Base-by-base conservation (phyloP, 2,329 filamentous ascomycete species). In the Didymosphaeria variabile region DNA sequence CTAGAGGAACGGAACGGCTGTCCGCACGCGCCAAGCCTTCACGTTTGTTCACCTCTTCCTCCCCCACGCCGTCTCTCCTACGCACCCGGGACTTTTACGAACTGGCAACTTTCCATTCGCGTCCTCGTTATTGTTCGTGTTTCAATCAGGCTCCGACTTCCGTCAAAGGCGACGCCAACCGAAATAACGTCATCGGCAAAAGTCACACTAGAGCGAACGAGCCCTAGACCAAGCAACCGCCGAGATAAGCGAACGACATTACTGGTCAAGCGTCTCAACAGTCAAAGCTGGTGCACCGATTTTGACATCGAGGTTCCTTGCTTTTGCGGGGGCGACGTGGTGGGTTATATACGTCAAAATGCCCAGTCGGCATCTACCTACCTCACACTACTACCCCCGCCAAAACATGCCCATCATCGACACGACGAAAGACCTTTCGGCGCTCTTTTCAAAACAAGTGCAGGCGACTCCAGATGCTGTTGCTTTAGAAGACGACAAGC, bases 371-470 rank as follows among this genome's bases (percentile, higher is more conserved):
- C 36, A 29, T 51, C 44, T 34, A 34, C 55, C 50, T 46, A 46
- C 47, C 46, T 46, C 47, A 36, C 50, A 54, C 52, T 66, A 59
- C 52, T 21, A 57, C 51, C 59, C 58, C 59, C 47, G 46, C 38
- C 47, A 61, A 65, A 72, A 64, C 23, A 91, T 91, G 88, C 74
- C 88, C 46, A 76, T 90, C 70, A 85, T 94, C 72, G 90, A 94
- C 77, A 88, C 83, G 63, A 85, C 80, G 65, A 91, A 91, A 78
- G 90, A 94, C 79, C 81, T 94, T 61, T 87, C 89, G 52, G 87
- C 90, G 32, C 86, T 93, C 64, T 93, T 94, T 75, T 80, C 82
- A 65, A 79, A 87, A 67, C 91, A 94, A 82, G 91, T 87, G 57
- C 81, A 85, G 64, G 83, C 84, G 29, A 91, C 90, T 0, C 91